Percentiles rank a stretch among this genome's conserved stretches.
These are phyloP conservation scores for Diaporthe citriasiana DNA, from an alignment of 2,329 filamentous ascomycete species.

Conservation along the genomic window DNA sequence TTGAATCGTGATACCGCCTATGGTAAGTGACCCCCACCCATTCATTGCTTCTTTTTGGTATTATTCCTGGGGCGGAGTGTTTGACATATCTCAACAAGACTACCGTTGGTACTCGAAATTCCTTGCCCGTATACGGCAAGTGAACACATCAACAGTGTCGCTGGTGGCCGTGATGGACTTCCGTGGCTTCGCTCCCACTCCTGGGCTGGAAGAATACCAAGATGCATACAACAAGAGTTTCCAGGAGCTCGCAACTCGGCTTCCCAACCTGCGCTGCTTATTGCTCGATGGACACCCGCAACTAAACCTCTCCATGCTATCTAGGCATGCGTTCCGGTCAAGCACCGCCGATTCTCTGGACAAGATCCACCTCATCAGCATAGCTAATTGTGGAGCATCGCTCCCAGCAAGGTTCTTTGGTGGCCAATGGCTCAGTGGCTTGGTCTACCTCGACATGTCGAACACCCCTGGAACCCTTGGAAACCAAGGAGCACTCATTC, in stretches of 20 bases:
- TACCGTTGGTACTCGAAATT: slow-evolving; percentile 64
- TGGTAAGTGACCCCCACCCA: slow-evolving; percentile 53
- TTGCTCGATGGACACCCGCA: slow-evolving; percentile 63
- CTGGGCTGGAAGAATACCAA: slow-evolving; percentile 3
- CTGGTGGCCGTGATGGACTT: slow-evolving; percentile 65
- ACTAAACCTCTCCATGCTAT: slow-evolving; percentile 58
- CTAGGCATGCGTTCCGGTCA: slow-evolving; percentile 5
- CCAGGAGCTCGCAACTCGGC: slow-evolving; percentile 53
- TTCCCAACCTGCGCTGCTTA: slow-evolving; percentile 62
- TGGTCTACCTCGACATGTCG: slow-evolving; percentile 69
- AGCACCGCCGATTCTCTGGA: slow-evolving; percentile 44
- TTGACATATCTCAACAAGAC: slow-evolving; percentile 55
- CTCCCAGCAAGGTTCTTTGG: slow-evolving; percentile 58
- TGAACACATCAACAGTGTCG: slow-evolving; percentile 54
- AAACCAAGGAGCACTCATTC: slow-evolving; percentile 51
- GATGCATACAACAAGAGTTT: slow-evolving; percentile 51
- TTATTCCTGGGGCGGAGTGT: background rate
- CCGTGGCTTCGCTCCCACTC: slow-evolving; percentile 47
- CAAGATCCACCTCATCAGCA: slow-evolving; percentile 60
- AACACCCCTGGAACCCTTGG: slow-evolving; percentile 61
- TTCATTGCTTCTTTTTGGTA: background rate
- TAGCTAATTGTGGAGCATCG: slow-evolving; percentile 57
- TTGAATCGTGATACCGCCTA: slow-evolving; percentile 60
- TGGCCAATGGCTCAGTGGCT: slow-evolving; percentile 52
- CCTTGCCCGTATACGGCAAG: slow-evolving; percentile 56